Conservation (phyloP, 495 filamentous ascomycete genomes). For the Neurospora sp. region DNA sequence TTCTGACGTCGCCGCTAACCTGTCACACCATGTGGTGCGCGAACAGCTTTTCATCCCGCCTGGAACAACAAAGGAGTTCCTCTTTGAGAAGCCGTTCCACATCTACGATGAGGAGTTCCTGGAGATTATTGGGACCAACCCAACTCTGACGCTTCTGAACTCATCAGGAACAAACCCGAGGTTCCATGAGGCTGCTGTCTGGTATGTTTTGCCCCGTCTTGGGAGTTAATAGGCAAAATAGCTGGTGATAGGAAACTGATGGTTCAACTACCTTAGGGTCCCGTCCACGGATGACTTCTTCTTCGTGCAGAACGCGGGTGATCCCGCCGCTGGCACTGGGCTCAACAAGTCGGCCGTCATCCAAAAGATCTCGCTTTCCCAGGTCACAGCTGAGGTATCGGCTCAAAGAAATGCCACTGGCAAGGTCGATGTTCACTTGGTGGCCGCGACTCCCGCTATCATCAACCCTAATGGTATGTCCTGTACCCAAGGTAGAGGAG, state of each 20-base stretch:
- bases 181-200: slow-evolving; percentile 43
- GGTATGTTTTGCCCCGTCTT: slow-evolving; percentile 22
- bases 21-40: slow-evolving; percentile 1
- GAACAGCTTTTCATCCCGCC: slow-evolving; percentile 27
- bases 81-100: slow-evolving; percentile 34
- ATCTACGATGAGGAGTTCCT: slow-evolving; percentile 36
- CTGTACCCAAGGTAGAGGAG: background rate
- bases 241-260: background rate
- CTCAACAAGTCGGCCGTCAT: slow-evolving; percentile 42
- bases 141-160: slow-evolving; percentile 34
- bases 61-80: slow-evolving; percentile 18
- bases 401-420: slow-evolving; percentile 31
- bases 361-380: slow-evolving; percentile 36
- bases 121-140: slow-evolving; percentile 32
- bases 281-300: slow-evolving; percentile 40
- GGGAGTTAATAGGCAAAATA: background rate
- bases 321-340: slow-evolving; percentile 35
- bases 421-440: slow-evolving; percentile 27
- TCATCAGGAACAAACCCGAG: slow-evolving; percentile 30
- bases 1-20: background rate
- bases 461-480: slow-evolving; percentile 41
- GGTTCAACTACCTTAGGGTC: slow-evolving; percentile 13
- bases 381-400: slow-evolving; percentile 28
- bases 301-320: slow-evolving; percentile 43
- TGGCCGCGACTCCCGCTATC: slow-evolving; percentile 27